Conservation (phyloP, 1,284 basidiomycete species). For the Cryptococcus amylolentus region DNA sequence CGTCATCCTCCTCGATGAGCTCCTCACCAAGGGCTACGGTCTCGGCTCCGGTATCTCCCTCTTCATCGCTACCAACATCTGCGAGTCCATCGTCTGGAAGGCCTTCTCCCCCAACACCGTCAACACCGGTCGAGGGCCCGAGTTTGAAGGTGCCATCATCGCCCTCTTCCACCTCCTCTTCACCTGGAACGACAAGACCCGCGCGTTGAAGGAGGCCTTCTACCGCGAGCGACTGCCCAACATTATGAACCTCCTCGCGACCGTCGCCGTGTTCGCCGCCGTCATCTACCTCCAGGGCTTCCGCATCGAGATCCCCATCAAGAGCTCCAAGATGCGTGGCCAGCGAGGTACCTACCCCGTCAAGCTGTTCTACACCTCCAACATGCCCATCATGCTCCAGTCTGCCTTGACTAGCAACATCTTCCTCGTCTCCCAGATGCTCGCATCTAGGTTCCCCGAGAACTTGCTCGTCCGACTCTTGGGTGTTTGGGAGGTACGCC, state of each 20-base stretch:
- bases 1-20: conserved; percentile 96
- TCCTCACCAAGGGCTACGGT: conserved; percentile 98
- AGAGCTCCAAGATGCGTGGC: conserved; percentile 92
- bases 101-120: conserved; percentile 97
- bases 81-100: conserved; percentile 99
- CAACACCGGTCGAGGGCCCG: conserved; percentile 96
- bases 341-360: conserved; percentile 93
- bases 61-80: conserved; percentile 99
- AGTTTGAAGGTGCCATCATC: conserved; percentile 95
- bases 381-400: conserved; percentile 99
- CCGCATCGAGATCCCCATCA: conserved; percentile 97
- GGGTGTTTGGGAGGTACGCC: conserved; percentile 89
- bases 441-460: conserved; percentile 81
- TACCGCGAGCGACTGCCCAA: conserved; percentile 96
- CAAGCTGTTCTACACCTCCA: conserved; percentile 98
- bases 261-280: conserved; percentile 82
- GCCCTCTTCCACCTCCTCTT: conserved; percentile 96
- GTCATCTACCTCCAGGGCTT: conserved; percentile 99
- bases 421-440: conserved; percentile 96
- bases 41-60: conserved; percentile 97
- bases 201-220: conserved; percentile 95
- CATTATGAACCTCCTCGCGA: conserved; percentile 95
- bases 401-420: conserved; percentile 90
- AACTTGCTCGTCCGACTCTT: conserved; percentile 87
- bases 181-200: conserved; percentile 97